These are phyloP conservation scores for Lecanoromycetidae sp. DNA, from an alignment of 2,329 filamentous ascomycete species.

Conservation along the genomic window DNA sequence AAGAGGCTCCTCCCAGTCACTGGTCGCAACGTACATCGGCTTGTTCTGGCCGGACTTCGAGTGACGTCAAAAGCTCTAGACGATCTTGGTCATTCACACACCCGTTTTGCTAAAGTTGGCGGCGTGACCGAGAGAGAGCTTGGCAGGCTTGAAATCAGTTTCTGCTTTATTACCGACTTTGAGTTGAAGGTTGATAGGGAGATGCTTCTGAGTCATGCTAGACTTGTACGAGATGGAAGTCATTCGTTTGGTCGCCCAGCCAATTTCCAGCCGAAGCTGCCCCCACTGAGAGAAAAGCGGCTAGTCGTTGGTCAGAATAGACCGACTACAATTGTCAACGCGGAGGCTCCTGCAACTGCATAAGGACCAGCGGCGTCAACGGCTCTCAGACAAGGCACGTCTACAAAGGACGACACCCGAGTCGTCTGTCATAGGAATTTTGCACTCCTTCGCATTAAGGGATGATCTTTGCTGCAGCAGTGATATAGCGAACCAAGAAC, in stretches of 20 bases:
- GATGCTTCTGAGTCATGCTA: conserved; percentile 41
- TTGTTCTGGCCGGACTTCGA: conserved; percentile 70
- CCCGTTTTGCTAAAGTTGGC: conserved; percentile 72
- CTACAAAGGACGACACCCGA: no score
- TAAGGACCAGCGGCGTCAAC: background rate
- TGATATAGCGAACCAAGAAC: no score
- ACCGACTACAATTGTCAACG: background rate
- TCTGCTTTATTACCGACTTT: conserved; percentile 77
- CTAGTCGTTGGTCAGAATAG: conserved; percentile 1
- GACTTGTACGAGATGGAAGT: conserved; percentile 32
- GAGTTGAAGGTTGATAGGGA: conserved; percentile 56
- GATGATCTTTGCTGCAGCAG: no score
- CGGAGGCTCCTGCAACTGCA: conserved; percentile 1
- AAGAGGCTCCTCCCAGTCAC: conserved; percentile 72
- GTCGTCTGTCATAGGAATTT: no score
- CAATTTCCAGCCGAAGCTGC: conserved; percentile 4
- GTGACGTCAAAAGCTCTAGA: conserved; percentile 94
- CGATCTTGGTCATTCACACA: conserved; percentile 76
- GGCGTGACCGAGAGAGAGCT: conserved; percentile 75
- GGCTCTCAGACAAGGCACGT: no score
- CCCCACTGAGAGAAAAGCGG: conserved; percentile 2
- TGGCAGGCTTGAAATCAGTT: conserved; percentile 74
- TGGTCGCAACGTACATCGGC: conserved; percentile 69
- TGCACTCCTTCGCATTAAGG: no score
- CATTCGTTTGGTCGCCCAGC: background rate